Conservation (phyloP, 257 asterid genomes). For the Penstemon davidsonii region DNA sequence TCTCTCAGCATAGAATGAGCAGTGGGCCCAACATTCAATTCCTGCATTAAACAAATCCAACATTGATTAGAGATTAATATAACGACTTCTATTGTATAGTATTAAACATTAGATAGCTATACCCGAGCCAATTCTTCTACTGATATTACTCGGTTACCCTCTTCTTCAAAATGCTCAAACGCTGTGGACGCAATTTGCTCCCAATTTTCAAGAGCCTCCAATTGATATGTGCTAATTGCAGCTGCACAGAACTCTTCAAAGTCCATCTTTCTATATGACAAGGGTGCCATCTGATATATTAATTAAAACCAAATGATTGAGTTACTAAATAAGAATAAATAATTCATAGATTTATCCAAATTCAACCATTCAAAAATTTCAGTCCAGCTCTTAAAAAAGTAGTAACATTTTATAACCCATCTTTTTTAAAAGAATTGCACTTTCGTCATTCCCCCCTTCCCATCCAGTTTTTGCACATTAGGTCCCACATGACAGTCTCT, state of each 20-base stretch:
- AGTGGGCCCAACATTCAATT: slow-evolving; percentile 68
- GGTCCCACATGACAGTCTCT: too few species aligned
- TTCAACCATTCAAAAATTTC: not conserved
- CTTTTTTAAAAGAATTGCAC: too few species aligned
- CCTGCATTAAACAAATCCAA: slow-evolving; percentile 47
- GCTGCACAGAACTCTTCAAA: slow-evolving; percentile 91
- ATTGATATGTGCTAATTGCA: slow-evolving; percentile 81
- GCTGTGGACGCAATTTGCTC: slow-evolving; percentile 75
- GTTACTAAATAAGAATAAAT: not conserved
- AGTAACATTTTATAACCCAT: too few species aligned
- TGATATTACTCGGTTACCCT: slow-evolving; percentile 81
- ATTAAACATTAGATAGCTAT: not conserved
- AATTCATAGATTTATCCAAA: not conserved
- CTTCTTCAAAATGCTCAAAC: slow-evolving; percentile 69
- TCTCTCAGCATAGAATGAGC: slow-evolving; percentile 75
- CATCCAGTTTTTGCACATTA: too few species aligned
- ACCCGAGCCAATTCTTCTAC: slow-evolving; percentile 88
- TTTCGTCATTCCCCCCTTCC: too few species aligned
- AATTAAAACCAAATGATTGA: not conserved
- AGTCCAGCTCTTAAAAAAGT: not conserved
- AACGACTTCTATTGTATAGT: not conserved
- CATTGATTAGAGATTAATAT: not conserved
- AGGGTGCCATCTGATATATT: slow-evolving; percentile 61
- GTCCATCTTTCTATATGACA: slow-evolving; percentile 71
- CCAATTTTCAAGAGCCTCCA: slow-evolving; percentile 84